Conservation (phyloP, 2,329 filamentous ascomycete genomes). For the Neofusicoccum laricinum region DNA sequence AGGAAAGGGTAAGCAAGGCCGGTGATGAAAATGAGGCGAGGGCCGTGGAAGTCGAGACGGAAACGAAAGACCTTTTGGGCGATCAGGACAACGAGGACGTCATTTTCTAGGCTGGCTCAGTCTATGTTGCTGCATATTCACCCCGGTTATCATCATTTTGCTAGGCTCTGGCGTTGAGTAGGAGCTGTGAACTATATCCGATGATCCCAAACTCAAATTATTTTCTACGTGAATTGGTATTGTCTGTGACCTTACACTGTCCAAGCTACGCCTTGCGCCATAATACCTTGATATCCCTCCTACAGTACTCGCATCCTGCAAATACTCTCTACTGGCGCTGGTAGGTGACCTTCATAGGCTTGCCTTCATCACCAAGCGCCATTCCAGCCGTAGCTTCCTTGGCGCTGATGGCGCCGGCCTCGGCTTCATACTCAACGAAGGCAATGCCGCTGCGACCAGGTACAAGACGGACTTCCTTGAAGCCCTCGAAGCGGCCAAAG, state of each 20-base stretch:
- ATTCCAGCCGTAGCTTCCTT: constrained; percentile 92
- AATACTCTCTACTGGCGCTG: constrained; percentile 67
- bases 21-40: constrained; percentile 17
- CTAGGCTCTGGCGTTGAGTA: not conserved
- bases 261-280: not conserved
- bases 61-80: constrained; percentile 65
- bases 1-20: constrained; percentile 44
- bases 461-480: constrained; percentile 87
- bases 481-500: constrained; percentile 88
- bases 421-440: constrained; percentile 93
- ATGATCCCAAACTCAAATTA: not conserved
- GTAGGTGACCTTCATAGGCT: constrained; percentile 91
- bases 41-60: constrained; percentile 29
- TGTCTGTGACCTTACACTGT: not conserved
- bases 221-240: not conserved
- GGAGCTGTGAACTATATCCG: not conserved
- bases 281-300: not conserved
- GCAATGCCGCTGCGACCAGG: constrained; percentile 84
- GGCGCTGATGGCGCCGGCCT: constrained; percentile 83
- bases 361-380: constrained; percentile 69
- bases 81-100: constrained; percentile 79
- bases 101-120: constrained; percentile 61
- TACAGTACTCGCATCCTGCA: not conserved
- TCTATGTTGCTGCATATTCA: not conserved
- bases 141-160: not conserved